Percentiles rank a stretch among this genome's conserved stretches.
phyloP scores from a whole-genome alignment of 768 basidiomycete species.

The Harrya chromipes region DNA sequence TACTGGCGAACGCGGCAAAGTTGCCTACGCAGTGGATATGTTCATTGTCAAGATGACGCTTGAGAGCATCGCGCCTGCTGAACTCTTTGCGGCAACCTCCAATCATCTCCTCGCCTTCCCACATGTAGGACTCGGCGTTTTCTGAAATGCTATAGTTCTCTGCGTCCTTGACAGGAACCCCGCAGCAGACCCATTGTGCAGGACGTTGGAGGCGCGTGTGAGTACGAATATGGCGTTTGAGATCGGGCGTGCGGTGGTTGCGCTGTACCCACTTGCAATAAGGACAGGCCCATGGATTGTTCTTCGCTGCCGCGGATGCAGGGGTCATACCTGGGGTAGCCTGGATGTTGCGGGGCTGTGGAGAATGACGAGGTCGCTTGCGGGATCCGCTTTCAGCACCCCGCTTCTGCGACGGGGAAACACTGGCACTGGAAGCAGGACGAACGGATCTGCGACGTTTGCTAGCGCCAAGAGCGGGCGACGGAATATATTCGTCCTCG shows the following conservation, averaged over 20 bases:
- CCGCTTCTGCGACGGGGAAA: constrained; percentile 7
- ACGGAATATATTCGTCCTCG: constrained; percentile 47
- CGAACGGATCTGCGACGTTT: constrained; percentile 32
- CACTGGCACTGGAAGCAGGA: background rate
- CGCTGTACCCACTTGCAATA: constrained; percentile 46
- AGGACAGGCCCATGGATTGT: constrained; percentile 43
- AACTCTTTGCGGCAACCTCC: constrained; percentile 39
- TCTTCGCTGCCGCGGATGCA: constrained; percentile 19
- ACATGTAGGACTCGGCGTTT: constrained; percentile 24
- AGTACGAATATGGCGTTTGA: constrained; percentile 55
- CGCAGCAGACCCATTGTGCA: constrained; percentile 39
- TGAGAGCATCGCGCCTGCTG: constrained; percentile 39
- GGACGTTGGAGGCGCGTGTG: constrained; percentile 40
- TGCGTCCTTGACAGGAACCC: constrained; percentile 29
- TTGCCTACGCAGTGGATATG: constrained; percentile 34
- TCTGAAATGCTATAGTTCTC: constrained; percentile 17
- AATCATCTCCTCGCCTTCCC: constrained; percentile 30
- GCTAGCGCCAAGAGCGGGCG: constrained; percentile 30
- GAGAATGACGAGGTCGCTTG: constrained; percentile 33
- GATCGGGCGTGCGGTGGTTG: constrained; percentile 55
- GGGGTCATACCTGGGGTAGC: constrained; percentile 22
- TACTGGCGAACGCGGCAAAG: constrained; percentile 27
- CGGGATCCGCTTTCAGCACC: background rate
- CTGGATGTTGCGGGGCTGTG: constrained; percentile 47
- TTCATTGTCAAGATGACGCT: constrained; percentile 38